Conservation (phyloP, 495 filamentous ascomycete genomes). For the Aspergillus bertholletiae region DNA sequence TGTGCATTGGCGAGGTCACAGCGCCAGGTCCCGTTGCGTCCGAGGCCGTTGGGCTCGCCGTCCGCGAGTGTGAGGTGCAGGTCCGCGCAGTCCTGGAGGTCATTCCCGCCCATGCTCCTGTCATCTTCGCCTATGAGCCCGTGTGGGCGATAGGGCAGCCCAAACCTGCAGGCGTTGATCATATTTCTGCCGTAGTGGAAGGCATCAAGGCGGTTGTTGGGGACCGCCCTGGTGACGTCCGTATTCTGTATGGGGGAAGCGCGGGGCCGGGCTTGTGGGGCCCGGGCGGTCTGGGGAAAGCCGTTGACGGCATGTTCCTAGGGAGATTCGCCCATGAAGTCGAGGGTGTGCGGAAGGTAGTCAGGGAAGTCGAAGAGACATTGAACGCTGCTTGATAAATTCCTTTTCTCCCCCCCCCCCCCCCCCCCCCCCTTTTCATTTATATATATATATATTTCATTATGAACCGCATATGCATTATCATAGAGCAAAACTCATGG, state of each 20-base stretch:
- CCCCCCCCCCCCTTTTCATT: not conserved
- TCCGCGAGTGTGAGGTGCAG: slow-evolving; percentile 61
- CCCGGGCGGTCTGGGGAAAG: slow-evolving; percentile 52
- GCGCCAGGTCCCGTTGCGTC: slow-evolving; percentile 45
- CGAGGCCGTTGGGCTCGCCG: slow-evolving; percentile 53
- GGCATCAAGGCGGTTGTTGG: slow-evolving; percentile 49
- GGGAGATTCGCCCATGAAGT: slow-evolving; percentile 78
- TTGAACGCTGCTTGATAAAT: slow-evolving; percentile 13
- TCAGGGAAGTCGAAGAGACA: slow-evolving; percentile 60
- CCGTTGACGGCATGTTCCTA: slow-evolving; percentile 78
- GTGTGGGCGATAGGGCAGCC: slow-evolving; percentile 83
- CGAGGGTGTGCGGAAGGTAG: slow-evolving; percentile 60
- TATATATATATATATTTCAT: not conserved
- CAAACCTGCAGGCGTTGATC: slow-evolving; percentile 65
- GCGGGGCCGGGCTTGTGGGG: slow-evolving; percentile 74
- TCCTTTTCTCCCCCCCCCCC: not conserved
- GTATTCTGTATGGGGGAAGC: slow-evolving; percentile 77
- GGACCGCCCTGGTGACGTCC: slow-evolving; percentile 45
- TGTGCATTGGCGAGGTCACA: slow-evolving; percentile 72
- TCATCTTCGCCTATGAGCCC: slow-evolving; percentile 83
- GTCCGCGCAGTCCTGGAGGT: slow-evolving; percentile 57
- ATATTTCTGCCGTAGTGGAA: slow-evolving; percentile 68
- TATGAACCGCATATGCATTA: not conserved
- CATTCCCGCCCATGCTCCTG: slow-evolving; percentile 56
- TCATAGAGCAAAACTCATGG: not conserved